Base-by-base conservation (phyloP, 768 basidiomycete species). In the Mycena maculata region DNA sequence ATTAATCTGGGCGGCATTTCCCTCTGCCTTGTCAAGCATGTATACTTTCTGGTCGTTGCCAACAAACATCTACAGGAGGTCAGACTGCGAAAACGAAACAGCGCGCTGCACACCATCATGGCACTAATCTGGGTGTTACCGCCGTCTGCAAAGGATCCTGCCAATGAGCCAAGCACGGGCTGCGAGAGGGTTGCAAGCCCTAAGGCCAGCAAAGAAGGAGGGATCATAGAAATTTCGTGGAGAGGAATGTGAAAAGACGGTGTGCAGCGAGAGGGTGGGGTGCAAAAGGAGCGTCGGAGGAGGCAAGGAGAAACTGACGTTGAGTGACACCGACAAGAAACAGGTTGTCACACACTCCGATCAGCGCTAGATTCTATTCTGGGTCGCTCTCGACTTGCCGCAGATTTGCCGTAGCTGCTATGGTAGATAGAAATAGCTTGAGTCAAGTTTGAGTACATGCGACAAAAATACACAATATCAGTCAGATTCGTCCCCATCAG, bases 11-110 rank as follows among this genome's bases (percentile, higher is more conserved):
- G 13, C 6, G 33, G 33, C 8, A 36, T 93, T 93, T n/a, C 85
- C 86, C 75, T 93, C 91, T 0, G 87, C 85, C 49, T 65, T 94
- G 81, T 94, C 92, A 12, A 93, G 79, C 41, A 93, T 90, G 79
- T 93, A 94, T 2, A 94, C 86, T 73, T 88, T 90, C 57, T 91
- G 80, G 12, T 82, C 78, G 63, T 87, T 90, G 30, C 89, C 91
- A 55, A 92, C 79, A 76, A 92, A 91, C 84, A 89, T 85, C 89
- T 89, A 73, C 33, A 52, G 9, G 27, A 30, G 20, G 31, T 22
- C 0, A 23, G 36, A 1, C 2, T 16, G 25, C 7, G 7, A 2
- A 10, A 22, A 13, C 23, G 7, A 11, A 8, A 7, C 8, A 8
- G 25, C 2, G 31, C 11, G 39, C 7, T 22, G 31, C 27, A 22